Evolutionary conservation across 257 asterid species (phyloP).

Genomic region (Gardenia jasminoides): DNA sequence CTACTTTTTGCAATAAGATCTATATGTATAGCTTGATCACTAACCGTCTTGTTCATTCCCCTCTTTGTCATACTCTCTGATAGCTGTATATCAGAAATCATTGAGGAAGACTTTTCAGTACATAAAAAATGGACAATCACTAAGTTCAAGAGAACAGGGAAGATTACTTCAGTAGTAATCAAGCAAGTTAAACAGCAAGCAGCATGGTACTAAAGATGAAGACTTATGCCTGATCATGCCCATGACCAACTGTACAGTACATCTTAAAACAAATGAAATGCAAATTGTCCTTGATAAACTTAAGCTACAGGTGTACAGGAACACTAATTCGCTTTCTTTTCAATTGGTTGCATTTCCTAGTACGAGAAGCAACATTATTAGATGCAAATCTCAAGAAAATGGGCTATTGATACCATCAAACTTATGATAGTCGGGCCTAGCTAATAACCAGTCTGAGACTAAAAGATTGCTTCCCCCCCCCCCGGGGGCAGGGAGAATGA

Average conservation of each 20-base stretch:
- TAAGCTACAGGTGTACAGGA: too few species aligned
- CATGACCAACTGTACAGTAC: not conserved
- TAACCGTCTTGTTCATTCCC: constrained; percentile 87
- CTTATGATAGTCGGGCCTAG: not conserved
- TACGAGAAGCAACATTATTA: not conserved
- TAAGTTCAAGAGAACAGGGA: not conserved
- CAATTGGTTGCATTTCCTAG: not conserved
- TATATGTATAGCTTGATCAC: constrained; percentile 85
- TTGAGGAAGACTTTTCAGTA: constrained; percentile 2
- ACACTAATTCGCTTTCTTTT: too few species aligned
- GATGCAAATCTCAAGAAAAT: not conserved
- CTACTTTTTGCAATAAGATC: constrained; percentile 75
- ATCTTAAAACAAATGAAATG: not conserved
- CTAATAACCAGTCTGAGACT: not conserved
- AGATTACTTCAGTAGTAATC: not conserved
- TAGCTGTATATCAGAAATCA: constrained; percentile 44
- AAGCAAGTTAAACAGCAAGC: not conserved
- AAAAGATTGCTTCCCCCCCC: not conserved
- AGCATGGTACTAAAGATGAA: not conserved
- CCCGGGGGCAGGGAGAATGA: too few species aligned
- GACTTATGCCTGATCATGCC: not conserved
- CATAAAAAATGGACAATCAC: not conserved
- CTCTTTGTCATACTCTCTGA: constrained; percentile 77
- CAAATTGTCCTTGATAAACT: not conserved
- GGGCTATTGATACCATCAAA: not conserved